These are phyloP conservation scores for Botrytis porri DNA, from an alignment of 2,329 filamentous ascomycete species.

Conservation along the genomic window DNA sequence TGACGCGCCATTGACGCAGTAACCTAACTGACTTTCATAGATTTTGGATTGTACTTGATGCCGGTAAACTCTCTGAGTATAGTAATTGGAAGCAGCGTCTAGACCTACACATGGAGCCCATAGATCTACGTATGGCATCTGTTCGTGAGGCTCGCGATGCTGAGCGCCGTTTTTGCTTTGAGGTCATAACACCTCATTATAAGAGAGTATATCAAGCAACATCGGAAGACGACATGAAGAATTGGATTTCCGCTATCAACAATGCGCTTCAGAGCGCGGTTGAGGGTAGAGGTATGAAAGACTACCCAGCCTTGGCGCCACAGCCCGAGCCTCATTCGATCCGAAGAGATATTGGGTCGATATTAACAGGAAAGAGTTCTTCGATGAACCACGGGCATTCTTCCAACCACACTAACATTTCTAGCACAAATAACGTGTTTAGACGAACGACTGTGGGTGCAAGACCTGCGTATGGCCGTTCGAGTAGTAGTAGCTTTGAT, in stretches of 20 bases:
- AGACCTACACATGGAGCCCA: slow-evolving; percentile 96
- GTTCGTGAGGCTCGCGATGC: slow-evolving; percentile 93
- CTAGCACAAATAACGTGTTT: slow-evolving; percentile 57
- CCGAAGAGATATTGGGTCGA: slow-evolving; percentile 84
- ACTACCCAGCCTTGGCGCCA: slow-evolving; percentile 45
- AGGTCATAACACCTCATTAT: slow-evolving; percentile 94
- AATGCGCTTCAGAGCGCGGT: slow-evolving; percentile 96
- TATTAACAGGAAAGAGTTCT: slow-evolving; percentile 87
- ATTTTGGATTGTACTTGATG: slow-evolving; percentile 98
- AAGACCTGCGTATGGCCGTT: slow-evolving; percentile 68
- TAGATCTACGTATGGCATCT: slow-evolving; percentile 94
- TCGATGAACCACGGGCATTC: slow-evolving; percentile 53
- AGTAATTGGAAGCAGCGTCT: slow-evolving; percentile 99
- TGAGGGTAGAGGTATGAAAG: slow-evolving; percentile 68
- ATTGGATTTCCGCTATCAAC: slow-evolving; percentile 94
- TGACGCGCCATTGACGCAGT: neutral
- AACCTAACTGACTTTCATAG: slow-evolving; percentile 47
- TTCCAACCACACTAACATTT: slow-evolving; percentile 43
- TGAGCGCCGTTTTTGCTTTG: slow-evolving; percentile 94
- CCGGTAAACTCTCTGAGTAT: slow-evolving; percentile 95
- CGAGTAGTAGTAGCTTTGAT: slow-evolving; percentile 69
- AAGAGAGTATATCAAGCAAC: slow-evolving; percentile 97
- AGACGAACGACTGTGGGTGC: slow-evolving; percentile 90
- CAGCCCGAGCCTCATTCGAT: slow-evolving; percentile 50
- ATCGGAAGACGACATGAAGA: slow-evolving; percentile 96